Percentiles rank a stretch among this genome's conserved stretches.
phyloP scores from a whole-genome alignment of 129 eudicot genomes.

The Silybum marianum region DNA sequence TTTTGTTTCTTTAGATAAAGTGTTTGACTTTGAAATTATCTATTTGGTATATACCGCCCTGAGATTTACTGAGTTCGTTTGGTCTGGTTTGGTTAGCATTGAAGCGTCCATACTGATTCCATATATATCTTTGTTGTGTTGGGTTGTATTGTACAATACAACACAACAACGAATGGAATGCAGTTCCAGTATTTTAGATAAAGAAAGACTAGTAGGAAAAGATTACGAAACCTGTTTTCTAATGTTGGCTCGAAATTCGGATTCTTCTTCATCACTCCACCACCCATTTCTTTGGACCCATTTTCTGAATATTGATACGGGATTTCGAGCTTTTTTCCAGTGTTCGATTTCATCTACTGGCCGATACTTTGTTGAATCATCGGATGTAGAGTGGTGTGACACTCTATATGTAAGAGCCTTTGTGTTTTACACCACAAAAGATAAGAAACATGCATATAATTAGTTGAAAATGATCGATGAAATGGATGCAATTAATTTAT shows the following conservation, averaged over 20 bases:
- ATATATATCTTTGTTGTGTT: too few relatives aligned
- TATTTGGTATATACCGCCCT: background rate
- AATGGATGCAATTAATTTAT: background rate
- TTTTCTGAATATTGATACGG: slow-evolving; percentile 58
- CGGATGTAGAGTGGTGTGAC: slow-evolving; percentile 83
- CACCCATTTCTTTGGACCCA: slow-evolving; percentile 74
- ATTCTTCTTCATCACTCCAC: slow-evolving; percentile 71
- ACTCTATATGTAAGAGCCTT: slow-evolving; percentile 81
- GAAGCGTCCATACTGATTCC: background rate
- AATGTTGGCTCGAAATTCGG: slow-evolving; percentile 39
- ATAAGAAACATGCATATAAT: background rate
- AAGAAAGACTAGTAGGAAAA: background rate
- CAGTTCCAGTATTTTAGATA: background rate
- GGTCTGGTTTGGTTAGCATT: background rate
- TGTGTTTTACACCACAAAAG: slow-evolving; percentile 5
- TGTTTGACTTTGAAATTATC: background rate
- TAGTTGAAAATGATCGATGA: background rate
- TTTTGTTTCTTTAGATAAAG: background rate
- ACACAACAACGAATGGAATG: background rate
- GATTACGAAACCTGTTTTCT: slow-evolving; percentile 54
- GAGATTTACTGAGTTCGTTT: background rate
- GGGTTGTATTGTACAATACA: background rate
- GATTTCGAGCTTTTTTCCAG: slow-evolving; percentile 60
- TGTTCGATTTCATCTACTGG: slow-evolving; percentile 60
- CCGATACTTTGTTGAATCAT: slow-evolving; percentile 85